Evolutionary conservation across 306 rosid species (phyloP).

Genomic region (Prosopis cineraria): DNA sequence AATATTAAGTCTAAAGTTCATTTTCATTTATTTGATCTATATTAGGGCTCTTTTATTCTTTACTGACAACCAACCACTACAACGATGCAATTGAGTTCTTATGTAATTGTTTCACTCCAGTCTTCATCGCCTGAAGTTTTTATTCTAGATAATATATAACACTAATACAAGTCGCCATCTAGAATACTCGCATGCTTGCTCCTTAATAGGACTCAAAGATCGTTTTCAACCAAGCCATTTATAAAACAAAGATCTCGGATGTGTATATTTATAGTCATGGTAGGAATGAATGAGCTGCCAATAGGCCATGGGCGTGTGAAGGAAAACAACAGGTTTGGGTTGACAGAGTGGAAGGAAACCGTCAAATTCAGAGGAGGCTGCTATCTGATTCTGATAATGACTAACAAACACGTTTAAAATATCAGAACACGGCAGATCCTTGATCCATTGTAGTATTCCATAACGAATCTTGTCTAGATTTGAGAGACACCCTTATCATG

Average conservation of each 20-base stretch:
- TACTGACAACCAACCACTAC: too few relatives aligned
- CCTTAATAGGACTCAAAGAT: neutral
- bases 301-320: neutral
- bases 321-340: neutral
- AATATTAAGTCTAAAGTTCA: too few relatives aligned
- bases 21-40: too few relatives aligned
- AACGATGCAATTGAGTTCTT: too few relatives aligned
- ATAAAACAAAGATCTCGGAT: neutral
- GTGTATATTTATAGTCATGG: neutral
- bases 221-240: neutral
- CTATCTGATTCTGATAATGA: neutral
- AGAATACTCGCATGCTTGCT: neutral
- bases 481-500: slow-evolving; percentile 45
- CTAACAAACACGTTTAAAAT: slow-evolving; percentile 1
- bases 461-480: slow-evolving; percentile 53
- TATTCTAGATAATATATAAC: too few relatives aligned
- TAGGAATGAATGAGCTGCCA: neutral
- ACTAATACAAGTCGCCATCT: too few relatives aligned
- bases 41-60: too few relatives aligned
- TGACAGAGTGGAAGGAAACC: neutral
- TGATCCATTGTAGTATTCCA: neutral
- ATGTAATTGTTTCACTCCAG: too few relatives aligned
- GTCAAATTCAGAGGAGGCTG: neutral
- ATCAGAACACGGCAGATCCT: neutral
- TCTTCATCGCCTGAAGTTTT: too few relatives aligned